Conservation (phyloP, 2,329 filamentous ascomycete genomes). For the Davidsoniella australis region DNA sequence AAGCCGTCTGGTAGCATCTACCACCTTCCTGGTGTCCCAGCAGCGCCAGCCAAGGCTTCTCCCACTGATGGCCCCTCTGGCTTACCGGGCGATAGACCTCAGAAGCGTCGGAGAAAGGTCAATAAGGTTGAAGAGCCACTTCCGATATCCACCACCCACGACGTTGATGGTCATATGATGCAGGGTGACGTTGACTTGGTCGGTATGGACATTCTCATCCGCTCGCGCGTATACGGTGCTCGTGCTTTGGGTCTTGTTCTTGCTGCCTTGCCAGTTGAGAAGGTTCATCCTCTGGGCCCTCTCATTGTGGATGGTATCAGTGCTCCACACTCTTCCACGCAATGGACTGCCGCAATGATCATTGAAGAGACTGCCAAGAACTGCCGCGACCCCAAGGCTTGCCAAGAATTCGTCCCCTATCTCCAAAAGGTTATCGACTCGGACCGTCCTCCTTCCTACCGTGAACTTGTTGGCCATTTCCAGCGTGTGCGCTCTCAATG, state of each 20-base stretch:
- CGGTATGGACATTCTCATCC: conserved; percentile 70
- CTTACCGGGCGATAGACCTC: conserved; percentile 41
- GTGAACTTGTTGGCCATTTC: conserved; percentile 77
- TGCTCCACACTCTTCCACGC: conserved; percentile 67
- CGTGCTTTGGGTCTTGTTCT: conserved; percentile 75
- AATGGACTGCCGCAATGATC: conserved; percentile 66
- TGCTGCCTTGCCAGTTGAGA: conserved; percentile 54
- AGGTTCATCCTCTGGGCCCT: conserved; percentile 29
- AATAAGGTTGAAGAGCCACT: conserved; percentile 58
- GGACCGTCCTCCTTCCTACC: conserved; percentile 67
- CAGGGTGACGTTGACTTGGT: conserved; percentile 92
- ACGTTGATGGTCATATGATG: conserved; percentile 96
- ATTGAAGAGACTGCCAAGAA: conserved; percentile 75
- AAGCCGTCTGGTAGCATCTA: conserved; percentile 84
- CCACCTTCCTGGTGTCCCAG: conserved; percentile 25
- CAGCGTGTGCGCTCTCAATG: conserved; percentile 85
- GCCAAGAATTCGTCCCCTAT: conserved; percentile 39
- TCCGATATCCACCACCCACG: conserved; percentile 51
- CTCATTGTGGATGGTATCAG: conserved; percentile 48
- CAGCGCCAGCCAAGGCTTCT: conserved; percentile 23
- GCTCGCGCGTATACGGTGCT: conserved; percentile 76
- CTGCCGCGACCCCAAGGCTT: conserved; percentile 27
- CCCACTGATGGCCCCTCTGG: conserved; percentile 21
- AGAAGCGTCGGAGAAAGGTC: conserved; percentile 67
- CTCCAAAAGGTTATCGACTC: conserved; percentile 64